Base-by-base conservation (phyloP, 768 basidiomycete species). In the Boletus bicolor region DNA sequence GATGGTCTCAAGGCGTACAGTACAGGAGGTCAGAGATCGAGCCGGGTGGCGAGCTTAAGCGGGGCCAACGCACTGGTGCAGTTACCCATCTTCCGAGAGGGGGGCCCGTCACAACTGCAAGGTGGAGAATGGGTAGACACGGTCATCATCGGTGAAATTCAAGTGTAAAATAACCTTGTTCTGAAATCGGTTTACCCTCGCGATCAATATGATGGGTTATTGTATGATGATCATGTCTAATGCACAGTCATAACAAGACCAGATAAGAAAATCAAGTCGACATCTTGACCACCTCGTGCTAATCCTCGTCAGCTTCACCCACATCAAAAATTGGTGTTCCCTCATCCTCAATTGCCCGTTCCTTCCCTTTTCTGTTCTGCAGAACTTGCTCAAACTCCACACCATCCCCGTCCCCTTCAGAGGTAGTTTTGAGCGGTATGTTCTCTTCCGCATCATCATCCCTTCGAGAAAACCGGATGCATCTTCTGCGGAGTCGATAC, bases 1-100 rank as follows among this genome's bases (percentile, higher is more conserved):
- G 69, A 71, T 30, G 79, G 79, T 8, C 74, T 91, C 51, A 77
- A 76, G 53, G 93, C 91, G 2, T 81, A 77, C 60, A 92, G 87
- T 52, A 95, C 93, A 0, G 93, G 93, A 24, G 90, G 91, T 0
- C 93, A 96, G 67, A 77, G 92, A 7, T 93, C 91, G 17, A 91
- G 88, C 64, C 77, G 90, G 24, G 86, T 88, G 5, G 87, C 87
- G 12, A 93, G 91, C 61, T 64, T 96, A 47, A 84, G 80, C 41
- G 87, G 86, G 2, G 91, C 91, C 15, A 93, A 94, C 67, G 92
- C 85, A 2, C 72, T 95, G 42, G 82, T 89, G 0, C 77, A 86
- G 21, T 67, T 94, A 21, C 92, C 91, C 3, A 68, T 76, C 34
- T 58, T 70, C 49, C 68, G 60, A 43, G 68, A 72, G 7, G 63